Base-by-base conservation (phyloP, 495 filamentous ascomycete genomes). In the Aspergillus hancockii region DNA sequence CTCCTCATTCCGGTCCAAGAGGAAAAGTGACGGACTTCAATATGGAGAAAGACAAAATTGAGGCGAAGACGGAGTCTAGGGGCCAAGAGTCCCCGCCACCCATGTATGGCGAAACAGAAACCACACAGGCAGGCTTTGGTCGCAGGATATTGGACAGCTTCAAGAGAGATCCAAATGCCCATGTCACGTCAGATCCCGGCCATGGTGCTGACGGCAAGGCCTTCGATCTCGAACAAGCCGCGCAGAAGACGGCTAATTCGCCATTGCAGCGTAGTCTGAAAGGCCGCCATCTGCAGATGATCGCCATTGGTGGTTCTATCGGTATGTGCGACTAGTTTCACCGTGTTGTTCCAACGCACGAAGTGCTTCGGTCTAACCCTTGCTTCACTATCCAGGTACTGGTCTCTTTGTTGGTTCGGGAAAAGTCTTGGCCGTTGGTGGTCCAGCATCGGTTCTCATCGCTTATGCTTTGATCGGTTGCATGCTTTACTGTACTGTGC, bases 301-400 rank as follows among this genome's bases (percentile, higher is more conserved):
- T 97, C 79, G 93, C 93, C 8, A 95, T 97, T 63, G 92, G 92
- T 61, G 94, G 94, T 36, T 93, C 90, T 1, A 97, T 98, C 62
- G 93, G 93, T 88, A 84, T 50, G 78, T 14, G 40, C 8, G 19
- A 19, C 23, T 41, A n/a, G 4, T 38, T 30, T 8, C 18, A 25
- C 51, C 14, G n/a, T 38, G 16, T 14, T 4, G 9, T 9, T 23
- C 54, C 16, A n/a, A n/a, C 8, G 9, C 18, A 47, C 12, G 16
- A 7, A 28, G 47, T 47, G 41, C 18, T 54, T 16, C 34, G 14
- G 22, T 21, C 54, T 56, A 28, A 56, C 41, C 22, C 2, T 25
- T 40, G 52, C 30, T 56, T 46, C 43, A 19, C 55, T 19, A n/a
- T 46, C 8, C 60, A 93, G 90, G 91, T 60, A 94, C 92, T 36